A percentile compares a stretch with the other conserved stretches of the same genome.
These are phyloP conservation scores for Colletotrichum abscissum DNA, from an alignment of 2,329 filamentous ascomycete genomes.

Conservation along the genomic window DNA sequence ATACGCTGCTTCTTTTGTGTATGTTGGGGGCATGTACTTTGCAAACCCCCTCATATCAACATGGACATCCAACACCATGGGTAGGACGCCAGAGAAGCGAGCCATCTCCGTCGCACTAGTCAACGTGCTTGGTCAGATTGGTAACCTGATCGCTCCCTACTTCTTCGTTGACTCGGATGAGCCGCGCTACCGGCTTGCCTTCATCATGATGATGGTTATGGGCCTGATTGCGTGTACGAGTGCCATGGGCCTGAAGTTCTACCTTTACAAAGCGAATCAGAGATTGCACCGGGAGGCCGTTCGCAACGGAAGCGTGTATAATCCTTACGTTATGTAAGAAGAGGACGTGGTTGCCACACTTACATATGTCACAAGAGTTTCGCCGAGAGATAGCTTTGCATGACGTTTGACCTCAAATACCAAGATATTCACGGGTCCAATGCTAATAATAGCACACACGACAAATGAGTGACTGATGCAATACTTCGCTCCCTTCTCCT, in stretches of 20 bases:
- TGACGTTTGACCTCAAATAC: no score
- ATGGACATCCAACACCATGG: conserved; percentile 37
- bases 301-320: conserved; percentile 33
- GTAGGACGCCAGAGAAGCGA: conserved; percentile 40
- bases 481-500: neutral
- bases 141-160: conserved; percentile 43
- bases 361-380: no score
- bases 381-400: no score
- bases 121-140: conserved; percentile 31
- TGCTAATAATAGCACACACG: no score
- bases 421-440: no score
- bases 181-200: conserved; percentile 39
- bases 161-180: conserved; percentile 41
- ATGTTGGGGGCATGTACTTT: conserved; percentile 36
- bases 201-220: conserved; percentile 39
- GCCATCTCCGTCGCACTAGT: conserved; percentile 39
- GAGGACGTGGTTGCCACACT: no score
- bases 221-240: conserved; percentile 15
- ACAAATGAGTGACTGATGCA: neutral
- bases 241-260: conserved; percentile 35
- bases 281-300: conserved; percentile 35
- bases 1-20: conserved; percentile 39
- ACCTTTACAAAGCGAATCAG: conserved; percentile 35
- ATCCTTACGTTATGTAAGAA: conserved; percentile 36
- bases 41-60: conserved; percentile 38